A percentile compares a stretch with the other conserved stretches of the same genome.
Conservation (phyloP, 139 green algal species). For the Chlorella ohadii region DNA sequence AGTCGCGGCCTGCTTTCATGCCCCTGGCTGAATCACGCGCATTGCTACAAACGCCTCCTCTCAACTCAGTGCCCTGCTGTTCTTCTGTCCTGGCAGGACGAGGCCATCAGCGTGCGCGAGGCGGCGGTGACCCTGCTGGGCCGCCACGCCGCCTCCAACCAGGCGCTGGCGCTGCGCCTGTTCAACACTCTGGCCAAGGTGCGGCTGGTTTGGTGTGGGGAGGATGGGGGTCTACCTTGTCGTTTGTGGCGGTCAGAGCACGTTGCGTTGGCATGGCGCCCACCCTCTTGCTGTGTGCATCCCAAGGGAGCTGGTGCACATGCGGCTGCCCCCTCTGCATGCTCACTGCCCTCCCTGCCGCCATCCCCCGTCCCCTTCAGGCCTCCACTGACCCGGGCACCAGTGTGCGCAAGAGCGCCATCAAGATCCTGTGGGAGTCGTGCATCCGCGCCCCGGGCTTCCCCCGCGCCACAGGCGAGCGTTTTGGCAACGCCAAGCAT, state of each 20-base stretch:
- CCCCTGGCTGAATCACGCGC: too few relatives aligned
- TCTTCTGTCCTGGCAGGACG: slow-evolving; percentile 61
- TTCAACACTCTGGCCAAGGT: slow-evolving; percentile 67
- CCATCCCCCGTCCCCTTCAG: neutral
- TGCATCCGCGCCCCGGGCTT: slow-evolving; percentile 69
- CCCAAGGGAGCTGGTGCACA: too few relatives aligned
- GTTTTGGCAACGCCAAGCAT: neutral
- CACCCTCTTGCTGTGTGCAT: too few relatives aligned
- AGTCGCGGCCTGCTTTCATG: too few relatives aligned
- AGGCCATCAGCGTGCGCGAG: slow-evolving; percentile 86
- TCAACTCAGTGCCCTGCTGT: neutral
- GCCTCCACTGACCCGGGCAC: slow-evolving; percentile 69
- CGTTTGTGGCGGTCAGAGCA: too few relatives aligned
- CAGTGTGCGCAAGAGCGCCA: slow-evolving; percentile 83
- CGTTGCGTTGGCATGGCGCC: too few relatives aligned
- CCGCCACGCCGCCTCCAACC: slow-evolving; percentile 60
- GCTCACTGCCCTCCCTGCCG: neutral
- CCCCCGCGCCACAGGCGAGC: slow-evolving; percentile 21
- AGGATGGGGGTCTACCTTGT: too few relatives aligned
- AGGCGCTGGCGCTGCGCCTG: slow-evolving; percentile 74
- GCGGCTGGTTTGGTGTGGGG: too few relatives aligned
- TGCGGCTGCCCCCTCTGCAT: neutral
- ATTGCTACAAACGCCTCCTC: too few relatives aligned
- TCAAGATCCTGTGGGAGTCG: slow-evolving; percentile 86
- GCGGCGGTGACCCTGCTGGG: slow-evolving; percentile 88